These are phyloP conservation scores for Brassica napus DNA, from an alignment of 345 rosid genomes.

Conservation along the genomic window DNA sequence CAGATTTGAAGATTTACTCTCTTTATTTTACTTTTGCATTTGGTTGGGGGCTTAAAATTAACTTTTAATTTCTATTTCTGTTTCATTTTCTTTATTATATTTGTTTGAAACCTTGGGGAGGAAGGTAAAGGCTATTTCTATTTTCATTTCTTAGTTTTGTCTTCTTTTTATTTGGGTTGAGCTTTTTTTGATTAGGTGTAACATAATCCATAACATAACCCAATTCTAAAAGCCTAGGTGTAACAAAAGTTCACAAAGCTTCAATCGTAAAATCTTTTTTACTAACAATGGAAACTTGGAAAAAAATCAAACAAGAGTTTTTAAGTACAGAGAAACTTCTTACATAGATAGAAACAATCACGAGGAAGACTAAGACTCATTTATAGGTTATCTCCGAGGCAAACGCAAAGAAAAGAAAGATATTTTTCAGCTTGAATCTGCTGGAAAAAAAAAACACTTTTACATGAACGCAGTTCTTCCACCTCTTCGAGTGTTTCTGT, in stretches of 20 bases:
- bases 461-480: slow-evolving; percentile 83
- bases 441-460: slow-evolving; percentile 23
- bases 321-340: slow-evolving; percentile 8
- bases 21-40: slow-evolving; percentile 4
- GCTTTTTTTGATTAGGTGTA: not conserved
- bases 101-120: slow-evolving; percentile 33
- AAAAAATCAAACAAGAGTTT: not conserved
- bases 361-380: not conserved
- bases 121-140: slow-evolving; percentile 26
- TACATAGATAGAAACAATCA: not conserved
- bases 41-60: not conserved
- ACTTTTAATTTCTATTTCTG: not conserved
- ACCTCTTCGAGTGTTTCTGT: slow-evolving; percentile 88
- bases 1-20: slow-evolving; percentile 32
- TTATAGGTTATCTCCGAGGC: not conserved
- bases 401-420: not conserved
- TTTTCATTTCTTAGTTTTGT: not conserved
- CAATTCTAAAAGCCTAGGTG: not conserved
- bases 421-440: not conserved
- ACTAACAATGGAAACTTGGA: not conserved
- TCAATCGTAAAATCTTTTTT: not conserved
- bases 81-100: slow-evolving; percentile 26
- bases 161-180: not conserved
- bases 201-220: not conserved
- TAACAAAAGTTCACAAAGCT: not conserved